These are phyloP conservation scores for Firmiana major DNA, from an alignment of 345 rosid species.

Conservation along the genomic window DNA sequence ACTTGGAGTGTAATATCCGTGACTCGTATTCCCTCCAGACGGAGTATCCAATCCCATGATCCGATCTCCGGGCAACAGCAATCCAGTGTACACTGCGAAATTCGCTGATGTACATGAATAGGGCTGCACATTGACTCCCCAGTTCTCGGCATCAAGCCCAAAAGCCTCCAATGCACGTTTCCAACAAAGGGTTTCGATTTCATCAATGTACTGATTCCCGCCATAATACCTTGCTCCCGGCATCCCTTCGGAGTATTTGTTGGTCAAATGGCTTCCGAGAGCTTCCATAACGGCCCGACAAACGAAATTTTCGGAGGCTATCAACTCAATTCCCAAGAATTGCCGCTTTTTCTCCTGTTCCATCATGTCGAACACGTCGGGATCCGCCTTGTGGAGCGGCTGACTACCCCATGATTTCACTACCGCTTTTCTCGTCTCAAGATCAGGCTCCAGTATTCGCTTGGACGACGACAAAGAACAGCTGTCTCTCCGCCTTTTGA, in stretches of 20 bases:
- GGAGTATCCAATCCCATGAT: conserved; percentile 79
- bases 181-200: conserved; percentile 63
- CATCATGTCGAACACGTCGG: conserved; percentile 54
- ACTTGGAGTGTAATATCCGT: conserved; percentile 67
- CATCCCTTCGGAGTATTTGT: conserved; percentile 76
- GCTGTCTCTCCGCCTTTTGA: conserved; percentile 41
- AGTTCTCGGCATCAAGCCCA: conserved; percentile 46
- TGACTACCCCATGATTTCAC: conserved; percentile 57
- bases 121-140: conserved; percentile 89
- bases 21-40: conserved; percentile 78
- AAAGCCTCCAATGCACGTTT: conserved; percentile 67
- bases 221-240: conserved; percentile 69
- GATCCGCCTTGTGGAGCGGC: conserved; percentile 48
- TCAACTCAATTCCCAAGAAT: conserved; percentile 60
- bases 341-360: conserved; percentile 65
- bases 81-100: conserved; percentile 64
- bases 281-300: conserved; percentile 79
- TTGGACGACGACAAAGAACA: conserved; percentile 29
- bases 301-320: conserved; percentile 78
- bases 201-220: conserved; percentile 71
- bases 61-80: conserved; percentile 61
- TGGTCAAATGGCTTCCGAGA: conserved; percentile 69
- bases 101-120: conserved; percentile 81
- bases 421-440: conserved; percentile 29
- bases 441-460: conserved; percentile 26